phyloP scores from a whole-genome alignment of 495 filamentous ascomycete species.

The Delitschia confertaspora region DNA sequence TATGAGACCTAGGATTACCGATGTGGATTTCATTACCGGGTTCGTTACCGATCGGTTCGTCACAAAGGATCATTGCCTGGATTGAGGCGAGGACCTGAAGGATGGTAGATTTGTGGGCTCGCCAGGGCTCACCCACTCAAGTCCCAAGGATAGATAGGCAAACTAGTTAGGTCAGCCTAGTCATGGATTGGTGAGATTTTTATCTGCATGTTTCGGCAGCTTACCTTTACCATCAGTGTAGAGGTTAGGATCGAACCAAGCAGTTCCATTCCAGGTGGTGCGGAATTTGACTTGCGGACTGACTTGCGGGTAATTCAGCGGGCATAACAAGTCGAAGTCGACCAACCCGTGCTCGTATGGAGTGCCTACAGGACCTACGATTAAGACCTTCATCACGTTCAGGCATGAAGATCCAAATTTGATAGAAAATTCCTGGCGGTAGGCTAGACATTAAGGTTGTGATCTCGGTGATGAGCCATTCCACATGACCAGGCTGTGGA shows the following conservation, averaged over 20 bases:
- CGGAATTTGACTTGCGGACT: constrained; percentile 46
- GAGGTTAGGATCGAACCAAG: constrained; percentile 52
- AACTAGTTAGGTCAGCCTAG: constrained; percentile 33
- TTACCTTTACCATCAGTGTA: constrained; percentile 44
- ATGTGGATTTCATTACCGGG: constrained; percentile 38
- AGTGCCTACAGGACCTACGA: constrained; percentile 47
- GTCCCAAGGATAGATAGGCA: constrained; percentile 54
- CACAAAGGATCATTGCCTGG: constrained; percentile 53
- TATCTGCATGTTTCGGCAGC: too few relatives aligned
- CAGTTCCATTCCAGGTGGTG: constrained; percentile 41
- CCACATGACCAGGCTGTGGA: constrained; percentile 38
- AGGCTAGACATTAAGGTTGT: constrained; percentile 43
- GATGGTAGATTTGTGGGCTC: constrained; percentile 44
- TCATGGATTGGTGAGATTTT: neutral
- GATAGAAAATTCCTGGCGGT: constrained; percentile 52
- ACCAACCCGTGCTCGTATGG: constrained; percentile 56
- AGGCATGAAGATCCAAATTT: constrained; percentile 43
- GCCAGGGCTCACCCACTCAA: constrained; percentile 49
- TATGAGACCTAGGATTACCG: constrained; percentile 23
- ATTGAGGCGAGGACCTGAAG: constrained; percentile 53
- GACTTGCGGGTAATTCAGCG: constrained; percentile 38
- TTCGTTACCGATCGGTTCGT: constrained; percentile 51
- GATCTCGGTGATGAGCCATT: constrained; percentile 44
- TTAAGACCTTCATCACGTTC: constrained; percentile 51
- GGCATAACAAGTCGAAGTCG: constrained; percentile 51